Base-by-base conservation (phyloP, 495 filamentous ascomycete species). In the Lophium mytilinum region DNA sequence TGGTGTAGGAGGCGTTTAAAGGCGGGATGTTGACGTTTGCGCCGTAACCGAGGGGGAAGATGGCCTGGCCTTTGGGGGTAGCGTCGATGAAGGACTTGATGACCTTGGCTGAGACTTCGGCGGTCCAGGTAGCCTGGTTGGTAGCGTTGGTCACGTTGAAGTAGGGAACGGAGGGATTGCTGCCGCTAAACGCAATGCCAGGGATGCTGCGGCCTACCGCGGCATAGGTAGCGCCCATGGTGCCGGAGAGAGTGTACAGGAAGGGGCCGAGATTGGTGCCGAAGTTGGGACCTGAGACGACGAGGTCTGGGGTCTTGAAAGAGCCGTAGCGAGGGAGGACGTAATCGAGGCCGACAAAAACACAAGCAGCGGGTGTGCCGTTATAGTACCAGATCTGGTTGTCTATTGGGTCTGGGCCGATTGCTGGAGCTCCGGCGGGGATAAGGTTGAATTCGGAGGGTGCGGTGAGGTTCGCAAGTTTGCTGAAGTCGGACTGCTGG, bases 311-410 rank as follows among this genome's bases (percentile, higher is more conserved):
- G 3, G 56, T 57, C 7, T 42, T 58, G 61, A 69, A 57, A 37
- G 12, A 9, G 46, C 50, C 52, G 39, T 24, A 51, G 12, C 49
- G 37, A 9, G 63, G 63, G 30, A 64, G 37, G 12, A 66, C 60
- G 40, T 52, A 66, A 55, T 66, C 63, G 5, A 63, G 42, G 3
- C 43, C 63, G n/a, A 75, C 64, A 39, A 73, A 58, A 3, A 68
- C 66, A 45, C 70, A 71, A 1, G 73, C 65, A 0, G 67, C 67
- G 1, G 74, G 68, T 9, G 74, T 76, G 19, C 74, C 74, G 45
- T 77, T 73, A 61, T 76, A 77, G 50, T 77, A 75, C 71, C 72
- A 77, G 41, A 77, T 74, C 54, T 73, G 68, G 50, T 50, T 50
- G 58, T 77, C 71, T 9, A 60, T 62, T 9, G 72, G 71, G 45